Percentiles rank a stretch among this genome's conserved stretches.
Evolutionary conservation across 169 alveolate genomes (phyloP).

Genomic region (Cryptosporidium sp.): DNA sequence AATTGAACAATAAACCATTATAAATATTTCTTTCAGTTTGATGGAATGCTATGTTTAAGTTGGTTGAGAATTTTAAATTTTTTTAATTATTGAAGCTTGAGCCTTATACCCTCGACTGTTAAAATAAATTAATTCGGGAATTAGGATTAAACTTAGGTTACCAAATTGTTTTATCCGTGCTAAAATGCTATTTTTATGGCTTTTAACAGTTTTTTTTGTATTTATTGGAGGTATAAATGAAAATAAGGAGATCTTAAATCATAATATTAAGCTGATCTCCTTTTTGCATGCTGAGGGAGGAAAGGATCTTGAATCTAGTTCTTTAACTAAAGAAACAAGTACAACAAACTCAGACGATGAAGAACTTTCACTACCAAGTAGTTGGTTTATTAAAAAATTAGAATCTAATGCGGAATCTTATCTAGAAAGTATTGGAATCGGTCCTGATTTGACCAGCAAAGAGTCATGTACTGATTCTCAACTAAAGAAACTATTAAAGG

Average conservation of each 20-base stretch:
- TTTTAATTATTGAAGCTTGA: no score
- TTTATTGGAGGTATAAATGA: not conserved
- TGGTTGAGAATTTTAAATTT: no score
- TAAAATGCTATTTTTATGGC: no score
- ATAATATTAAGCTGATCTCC: not conserved
- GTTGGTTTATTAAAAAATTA: not conserved
- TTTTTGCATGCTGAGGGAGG: not conserved
- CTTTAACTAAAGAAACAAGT: not conserved
- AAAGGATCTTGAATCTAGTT: not conserved
- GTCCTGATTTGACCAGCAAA: not conserved
- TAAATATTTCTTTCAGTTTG: no score
- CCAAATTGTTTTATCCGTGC: no score
- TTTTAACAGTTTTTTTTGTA: not conserved
- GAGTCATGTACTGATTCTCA: not conserved
- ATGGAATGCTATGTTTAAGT: no score
- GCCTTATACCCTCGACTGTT: no score
- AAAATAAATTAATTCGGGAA: no score
- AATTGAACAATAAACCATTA: no score
- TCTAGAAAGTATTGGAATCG: not conserved
- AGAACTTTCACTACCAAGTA: not conserved
- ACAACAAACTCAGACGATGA: not conserved
- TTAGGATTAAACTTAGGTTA: no score
- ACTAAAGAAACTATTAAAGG: not conserved
- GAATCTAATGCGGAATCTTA: not conserved
- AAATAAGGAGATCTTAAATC: no score